Base-by-base conservation (phyloP, 2,329 filamentous ascomycete genomes). In the Talaromyces pinophilus region DNA sequence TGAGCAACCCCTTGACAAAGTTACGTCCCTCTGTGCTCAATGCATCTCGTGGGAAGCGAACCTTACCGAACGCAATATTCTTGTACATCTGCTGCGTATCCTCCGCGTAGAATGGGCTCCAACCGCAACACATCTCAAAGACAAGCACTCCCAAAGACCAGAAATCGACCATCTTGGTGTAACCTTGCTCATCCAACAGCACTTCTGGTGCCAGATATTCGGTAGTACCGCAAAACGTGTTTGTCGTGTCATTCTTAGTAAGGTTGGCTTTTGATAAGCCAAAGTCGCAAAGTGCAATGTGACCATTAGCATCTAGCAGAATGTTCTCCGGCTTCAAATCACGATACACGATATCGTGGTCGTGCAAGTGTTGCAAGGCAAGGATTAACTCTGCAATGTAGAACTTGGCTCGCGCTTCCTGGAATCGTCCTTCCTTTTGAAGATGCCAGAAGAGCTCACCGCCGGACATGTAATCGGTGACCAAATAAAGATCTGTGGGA, bases 51-150 rank as follows among this genome's bases (percentile, higher is more conserved):
- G 95, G 95, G 78, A 99, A 99, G 68, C 95, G 87, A 66, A 99
- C 95, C 78, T 99, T 99, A 76, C 95, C 95, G 75, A 99, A 99
- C 0, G 95, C 95, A 77, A 99, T 99, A 82, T 99, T 99, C 84
- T 99, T 99, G 84, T 99, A 99, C 95, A 99, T 99, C 79, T 99
- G 95, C 80, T 99, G 95, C 0, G 95, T 99, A 76, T 99, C 95
- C 75, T 99, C 95, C 65, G 95, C 95, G 73, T 98, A 99, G 81
- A 99, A 99, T 0, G 95, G 95, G 74, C 93, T 97, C 95, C 95
- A 99, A 40, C 95, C 95, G 74, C 95, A 99, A 82, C 95, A 99
- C 95, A 99, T 99, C 79, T 99, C 95, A 74, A 99, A 99, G 1
- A 99, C 95, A 64, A 99, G 84, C 59, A 99, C 95, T 66, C 95